Evolutionary conservation across 2,329 filamentous ascomycete genomes (phyloP), one percentile per base, ranked within the genome.

Genomic region (Monosporascus cannonballus): DNA sequence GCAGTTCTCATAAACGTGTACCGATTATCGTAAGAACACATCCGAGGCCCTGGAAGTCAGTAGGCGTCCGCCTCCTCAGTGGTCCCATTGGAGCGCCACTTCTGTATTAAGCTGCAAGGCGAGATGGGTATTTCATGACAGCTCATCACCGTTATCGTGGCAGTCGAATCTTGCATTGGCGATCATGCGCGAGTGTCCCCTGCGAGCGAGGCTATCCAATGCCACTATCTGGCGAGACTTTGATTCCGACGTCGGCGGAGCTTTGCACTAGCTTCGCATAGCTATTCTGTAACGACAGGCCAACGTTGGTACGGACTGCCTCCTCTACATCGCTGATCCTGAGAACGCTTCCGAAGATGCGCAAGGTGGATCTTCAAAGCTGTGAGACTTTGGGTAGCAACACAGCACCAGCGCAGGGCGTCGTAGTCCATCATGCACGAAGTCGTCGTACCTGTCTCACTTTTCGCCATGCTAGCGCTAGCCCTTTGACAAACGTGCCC

Each of bases 301-400:
- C 27, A 42, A 36, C 22, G n/a, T 50, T 46, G 25, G 39, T 44
- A 49, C 39, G 49, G 37, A 48, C 30, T 56, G 18, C 39, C 9
- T 24, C 6, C 39, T 22, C 11, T 27, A 17, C 2, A 17, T n/a
- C 25, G 42, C 42, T 27, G 42, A 46, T 46, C 42, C 42, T 46
- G n/a, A 24, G 42, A 30, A 46, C 42, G 15, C 50, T 58, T 58
- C 58, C 61, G 59, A 61, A 54, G 54, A 54, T 56, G 55, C 38
- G 52, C 47, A 46, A 48, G 46, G 25, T 52, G 30, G 49, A 52
- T 52, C 50, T 39, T 47, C 27, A 48, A 58, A 52, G 55, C 50
- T 44, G 66, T 67, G 57, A 51, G 52, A 67, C 65, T 54, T 67
- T 68, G 56, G 64, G 66, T 66, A 64, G 57, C 62, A 59, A 64